A percentile compares a stretch with the other conserved stretches of the same genome.
phyloP scores from a whole-genome alignment of 768 basidiomycete genomes.

The Mycena vulgaris region DNA sequence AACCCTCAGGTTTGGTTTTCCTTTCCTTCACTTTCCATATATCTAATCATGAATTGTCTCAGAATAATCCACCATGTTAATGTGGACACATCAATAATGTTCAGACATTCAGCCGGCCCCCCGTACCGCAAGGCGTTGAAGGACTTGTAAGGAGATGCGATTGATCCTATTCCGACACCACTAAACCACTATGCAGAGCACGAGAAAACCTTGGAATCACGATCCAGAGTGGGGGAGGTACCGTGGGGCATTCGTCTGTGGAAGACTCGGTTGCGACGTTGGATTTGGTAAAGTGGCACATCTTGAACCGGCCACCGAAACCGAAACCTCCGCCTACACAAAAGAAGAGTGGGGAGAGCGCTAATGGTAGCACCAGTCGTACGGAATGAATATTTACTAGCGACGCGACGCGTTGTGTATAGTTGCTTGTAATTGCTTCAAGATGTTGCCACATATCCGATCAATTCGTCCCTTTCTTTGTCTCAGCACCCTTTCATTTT shows the following conservation, averaged over 20 bases:
- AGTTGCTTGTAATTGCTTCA: constrained; percentile 13
- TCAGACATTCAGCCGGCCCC: constrained; percentile 81
- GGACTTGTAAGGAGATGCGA: constrained; percentile 72
- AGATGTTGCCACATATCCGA: background rate
- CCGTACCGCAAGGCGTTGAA: constrained; percentile 88
- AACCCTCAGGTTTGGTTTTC: too few relatives aligned
- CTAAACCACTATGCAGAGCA: constrained; percentile 63
- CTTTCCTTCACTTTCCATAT: too few relatives aligned
- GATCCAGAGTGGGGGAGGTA: constrained; percentile 86
- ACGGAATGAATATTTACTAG: background rate
- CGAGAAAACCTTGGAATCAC: constrained; percentile 85
- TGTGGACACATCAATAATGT: constrained; percentile 90
- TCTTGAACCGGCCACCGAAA: constrained; percentile 55
- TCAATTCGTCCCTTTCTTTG: constrained; percentile 19
- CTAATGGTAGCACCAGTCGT: background rate
- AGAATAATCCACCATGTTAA: constrained; percentile 89
- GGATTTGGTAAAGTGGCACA: constrained; percentile 88
- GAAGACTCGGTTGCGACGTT: constrained; percentile 93
- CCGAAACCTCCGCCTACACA: constrained; percentile 25
- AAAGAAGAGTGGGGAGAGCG: constrained; percentile 7
- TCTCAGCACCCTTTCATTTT: constrained; percentile 6
- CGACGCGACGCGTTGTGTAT: constrained; percentile 28
- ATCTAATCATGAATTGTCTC: too few relatives aligned
- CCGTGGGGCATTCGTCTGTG: constrained; percentile 88
- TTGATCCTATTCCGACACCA: constrained; percentile 35